Base-by-base conservation (phyloP, 2,329 filamentous ascomycete genomes). In the Nemania bipapillata region DNA sequence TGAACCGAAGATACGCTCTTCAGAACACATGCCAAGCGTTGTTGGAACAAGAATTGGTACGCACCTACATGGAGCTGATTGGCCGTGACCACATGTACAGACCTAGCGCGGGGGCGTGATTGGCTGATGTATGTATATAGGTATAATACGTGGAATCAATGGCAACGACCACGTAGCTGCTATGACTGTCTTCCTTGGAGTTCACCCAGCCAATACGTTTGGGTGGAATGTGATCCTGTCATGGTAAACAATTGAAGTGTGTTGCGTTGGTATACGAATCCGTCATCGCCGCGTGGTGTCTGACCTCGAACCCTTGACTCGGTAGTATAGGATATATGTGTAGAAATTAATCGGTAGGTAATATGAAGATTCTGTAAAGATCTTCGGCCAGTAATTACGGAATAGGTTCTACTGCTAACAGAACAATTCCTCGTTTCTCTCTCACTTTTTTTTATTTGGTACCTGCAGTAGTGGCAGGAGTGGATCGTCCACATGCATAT, bases 401-500 rank as follows among this genome's bases (percentile, higher is more conserved):
- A n/a, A 45, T 45, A 20, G 17, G n/a, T n/a, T n/a, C n/a, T n/a
- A n/a, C n/a, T n/a, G n/a, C n/a, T n/a, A n/a, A 7, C n/a, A 45
- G 6, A 7, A 45, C 37, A 7, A 42, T 4, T 22, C 42, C 32
- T 45, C n/a, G 26, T 50, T 63, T 60, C 35, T 45, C 15, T n/a
- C n/a, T n/a, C n/a, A n/a, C 24, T 49, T 15, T 47, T 60, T 49
- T 26, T 58, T 30, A 5, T 55, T 55, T 12, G 35, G 66, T 69
- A 58, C 66, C 66, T 69, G 66, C 66, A 69, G 66, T 69, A 69
- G 66, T 35, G 66, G 47, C 57, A 12, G 47, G 45, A 58, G 32
- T 62, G 26, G 49, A 69, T 61, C 57, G 52, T 45, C 45, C 62
- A 68, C 62, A 24, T 68, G 66, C 66, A 65, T 68, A 52, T n/a